These are phyloP conservation scores for Hypoxylon subgilvum DNA, from an alignment of 495 filamentous ascomycete species.

Conservation along the genomic window DNA sequence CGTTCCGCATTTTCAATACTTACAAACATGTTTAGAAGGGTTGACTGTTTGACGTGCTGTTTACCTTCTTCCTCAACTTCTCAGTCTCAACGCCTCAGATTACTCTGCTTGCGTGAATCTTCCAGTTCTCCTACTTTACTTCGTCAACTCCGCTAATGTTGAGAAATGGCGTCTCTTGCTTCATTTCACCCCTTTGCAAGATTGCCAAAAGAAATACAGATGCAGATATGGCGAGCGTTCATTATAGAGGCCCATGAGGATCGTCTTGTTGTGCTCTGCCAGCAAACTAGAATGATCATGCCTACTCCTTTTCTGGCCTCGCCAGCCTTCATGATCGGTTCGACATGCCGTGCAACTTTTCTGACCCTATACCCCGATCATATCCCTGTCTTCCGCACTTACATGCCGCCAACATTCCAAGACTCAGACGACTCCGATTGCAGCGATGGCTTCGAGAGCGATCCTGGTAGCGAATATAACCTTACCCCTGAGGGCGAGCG, in stretches of 20 bases:
- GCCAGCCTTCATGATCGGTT: background rate
- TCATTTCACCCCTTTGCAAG: background rate
- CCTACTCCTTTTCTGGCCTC: background rate
- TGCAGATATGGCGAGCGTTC: background rate
- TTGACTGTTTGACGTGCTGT: too few species aligned
- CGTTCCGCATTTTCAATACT: too few species aligned
- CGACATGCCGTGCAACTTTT: background rate
- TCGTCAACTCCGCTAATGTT: background rate
- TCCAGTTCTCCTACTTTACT: background rate
- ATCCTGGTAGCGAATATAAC: too few species aligned
- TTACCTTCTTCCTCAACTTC: too few species aligned
- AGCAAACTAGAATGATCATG: background rate
- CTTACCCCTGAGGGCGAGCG: background rate
- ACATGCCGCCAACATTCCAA: background rate
- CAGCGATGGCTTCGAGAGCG: background rate
- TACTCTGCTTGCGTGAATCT: too few species aligned
- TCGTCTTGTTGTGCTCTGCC: background rate
- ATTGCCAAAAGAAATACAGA: background rate
- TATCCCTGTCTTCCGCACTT: background rate
- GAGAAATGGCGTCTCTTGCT: background rate
- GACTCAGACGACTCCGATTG: background rate
- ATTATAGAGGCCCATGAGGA: background rate
- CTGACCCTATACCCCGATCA: background rate
- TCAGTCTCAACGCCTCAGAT: too few species aligned
- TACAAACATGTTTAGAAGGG: too few species aligned